Percentiles rank a stretch among this genome's conserved stretches.
These are phyloP conservation scores for Fusarium pseudograminearum DNA, from an alignment of 2,329 filamentous ascomycete species.

Conservation along the genomic window DNA sequence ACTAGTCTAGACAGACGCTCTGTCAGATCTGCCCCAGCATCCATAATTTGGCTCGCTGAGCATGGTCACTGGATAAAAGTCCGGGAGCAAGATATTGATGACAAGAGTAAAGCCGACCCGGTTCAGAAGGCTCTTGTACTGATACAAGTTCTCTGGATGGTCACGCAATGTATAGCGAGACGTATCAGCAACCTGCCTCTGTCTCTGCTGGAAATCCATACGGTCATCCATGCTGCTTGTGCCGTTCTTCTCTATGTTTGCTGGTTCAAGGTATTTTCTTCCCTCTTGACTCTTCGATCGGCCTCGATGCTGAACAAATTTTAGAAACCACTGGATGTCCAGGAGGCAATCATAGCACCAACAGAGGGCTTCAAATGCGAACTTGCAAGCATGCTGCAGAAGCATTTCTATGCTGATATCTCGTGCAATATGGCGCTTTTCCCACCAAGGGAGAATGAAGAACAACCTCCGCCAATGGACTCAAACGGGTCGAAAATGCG, in stretches of 20 bases:
- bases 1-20: rapidly evolving
- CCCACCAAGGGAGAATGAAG: rapidly evolving
- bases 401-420: neutral
- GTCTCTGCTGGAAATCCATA: neutral
- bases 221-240: neutral
- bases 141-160: slow-evolving; percentile 7
- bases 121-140: neutral
- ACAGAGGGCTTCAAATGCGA: neutral
- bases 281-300: rapidly evolving
- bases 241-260: neutral
- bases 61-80: neutral
- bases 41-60: neutral
- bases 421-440: neutral
- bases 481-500: neutral
- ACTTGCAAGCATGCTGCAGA: neutral
- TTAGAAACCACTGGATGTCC: neutral
- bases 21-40: neutral
- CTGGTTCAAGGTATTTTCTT: neutral
- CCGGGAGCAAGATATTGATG: neutral
- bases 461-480: rapidly evolving
- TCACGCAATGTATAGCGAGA: neutral
- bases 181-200: neutral
- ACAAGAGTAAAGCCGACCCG: neutral
- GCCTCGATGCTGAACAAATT: neutral
- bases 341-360: neutral